phyloP scores from a whole-genome alignment of 495 filamentous ascomycete genomes.

The Penicillium canariense region DNA sequence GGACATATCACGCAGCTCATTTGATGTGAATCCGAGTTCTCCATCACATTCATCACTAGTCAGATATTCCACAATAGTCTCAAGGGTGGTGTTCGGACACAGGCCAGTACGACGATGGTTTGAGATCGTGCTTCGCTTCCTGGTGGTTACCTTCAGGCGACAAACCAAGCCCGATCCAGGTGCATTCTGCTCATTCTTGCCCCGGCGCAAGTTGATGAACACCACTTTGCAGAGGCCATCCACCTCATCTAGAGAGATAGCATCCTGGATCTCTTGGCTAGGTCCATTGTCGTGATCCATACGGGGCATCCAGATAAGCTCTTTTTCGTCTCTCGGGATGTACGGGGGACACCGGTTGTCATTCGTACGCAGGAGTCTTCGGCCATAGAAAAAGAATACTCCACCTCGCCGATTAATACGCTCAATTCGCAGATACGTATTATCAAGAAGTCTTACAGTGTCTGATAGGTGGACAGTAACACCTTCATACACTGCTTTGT shows the following conservation, averaged over 20 bases:
- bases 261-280: background rate
- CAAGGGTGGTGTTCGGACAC: background rate
- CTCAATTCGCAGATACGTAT: background rate
- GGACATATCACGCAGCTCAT: background rate
- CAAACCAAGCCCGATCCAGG: constrained; percentile 22
- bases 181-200: constrained; percentile 1
- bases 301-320: constrained; percentile 2
- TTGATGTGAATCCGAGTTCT: background rate
- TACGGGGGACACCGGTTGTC: background rate
- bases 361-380: background rate
- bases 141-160: constrained; percentile 25
- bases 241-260: constrained; percentile 20
- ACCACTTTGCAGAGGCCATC: constrained; percentile 22
- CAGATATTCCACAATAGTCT: background rate
- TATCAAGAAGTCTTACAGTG: background rate
- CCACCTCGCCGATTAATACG: background rate
- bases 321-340: background rate
- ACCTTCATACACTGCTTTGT: no score
- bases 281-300: constrained; percentile 9
- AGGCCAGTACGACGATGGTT: background rate
- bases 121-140: background rate
- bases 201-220: constrained; percentile 34
- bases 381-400: background rate
- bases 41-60: background rate
- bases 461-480: no score